Evolutionary conservation across 2,329 filamentous ascomycete species (phyloP), one percentile per base, ranked within the genome.

Genomic region (Pseudogymnoascus sp.): DNA sequence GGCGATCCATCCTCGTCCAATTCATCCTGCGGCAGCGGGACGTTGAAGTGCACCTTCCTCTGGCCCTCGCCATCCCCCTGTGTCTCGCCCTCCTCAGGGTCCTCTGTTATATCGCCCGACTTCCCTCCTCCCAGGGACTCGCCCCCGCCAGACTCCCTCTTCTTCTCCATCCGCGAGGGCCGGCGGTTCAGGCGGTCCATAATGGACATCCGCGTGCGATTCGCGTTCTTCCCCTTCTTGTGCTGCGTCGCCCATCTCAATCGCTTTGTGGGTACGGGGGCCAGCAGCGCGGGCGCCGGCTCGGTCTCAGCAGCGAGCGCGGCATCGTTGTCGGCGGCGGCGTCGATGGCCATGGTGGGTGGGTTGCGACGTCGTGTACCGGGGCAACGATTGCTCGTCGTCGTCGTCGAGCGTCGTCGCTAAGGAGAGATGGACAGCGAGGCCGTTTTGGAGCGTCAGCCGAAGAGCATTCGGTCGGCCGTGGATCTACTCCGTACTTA

Each of bases 181-280:
- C 84, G 86, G 73, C 84, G 86, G 73, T 90, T 85, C 72, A 87
- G 80, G 69, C 92, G 88, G 70, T 89, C 87, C 71, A 95, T 85
- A 67, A 97, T 87, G 50, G 90, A 95, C 64, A 87, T 79, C 66
- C 95, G 87, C 81, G 97, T 97, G 74, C 84, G 82, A 69, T 82
- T 81, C 67, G 89, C 91, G 73, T 87, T 90, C 73, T 87, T 84
- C 71, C 90, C 86, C 15, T 87, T 87, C 75, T 90, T 85, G 74
- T 91, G 90, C 72, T 93, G 90, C 15, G 95, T 97, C 17, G 95
- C 93, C 95, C 95, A 97, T 86, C 95, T 84, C 75, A 95, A 87
- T 73, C 93, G 84, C 74, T 93, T 91, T 21, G 87, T 88, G 7
- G 84, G 50, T 56, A 56, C 50, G 10, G 50, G 50, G 10, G 26